Evolutionary conservation across 352 stramenopile genomes (phyloP), one percentile per base, ranked within the genome.

Genomic region (Phytophthora pini): DNA sequence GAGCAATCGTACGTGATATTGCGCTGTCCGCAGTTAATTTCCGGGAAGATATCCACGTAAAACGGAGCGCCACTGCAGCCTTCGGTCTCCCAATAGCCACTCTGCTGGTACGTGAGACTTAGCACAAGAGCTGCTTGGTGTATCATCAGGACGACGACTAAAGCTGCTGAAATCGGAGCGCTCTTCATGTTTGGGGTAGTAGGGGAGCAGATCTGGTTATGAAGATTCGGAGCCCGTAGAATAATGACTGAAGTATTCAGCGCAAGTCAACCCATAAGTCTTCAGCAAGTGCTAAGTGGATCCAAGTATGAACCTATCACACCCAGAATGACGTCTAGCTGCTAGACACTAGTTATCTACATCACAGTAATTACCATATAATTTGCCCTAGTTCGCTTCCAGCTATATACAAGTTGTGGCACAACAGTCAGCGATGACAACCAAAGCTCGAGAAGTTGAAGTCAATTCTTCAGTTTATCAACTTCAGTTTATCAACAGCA

Each of bases 1-100:
- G 58, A 66, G 58, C 58, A 66, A 36, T 66, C 49, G 58, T 66
- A 66, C 29, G 58, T 66, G 41, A 66, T 61, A 51, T 66, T 66
- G 58, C 40, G 58, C 11, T 66, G 40, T 9, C 58, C 58, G 40
- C 58, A 66, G 58, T 61, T 61, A n/a, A 29, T 26, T 36, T 58
- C 47, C 4, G 56, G 56, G 56, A 65, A 65, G 20, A 57, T 65
- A 40, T 58, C 56, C 56, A 58, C 44, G 47, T 65, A 65, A 47
- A 65, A 65, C 3, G 47, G 47, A 15, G 45, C 56, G 4, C 39
- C 56, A 5, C 27, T 41, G 56, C 56, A 65, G 34, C 48, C 56
- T 20, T 15, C 45, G 47, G 27, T 51, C 27, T 43, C 39, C 56
- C 56, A 65, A 17, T 65, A 65, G 12, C 47, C 47, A 3, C 13